Percentiles rank a stretch among this genome's conserved stretches.
These are phyloP conservation scores for Aphanomyces cochlioides DNA, from an alignment of 352 stramenopile species.

Conservation along the genomic window DNA sequence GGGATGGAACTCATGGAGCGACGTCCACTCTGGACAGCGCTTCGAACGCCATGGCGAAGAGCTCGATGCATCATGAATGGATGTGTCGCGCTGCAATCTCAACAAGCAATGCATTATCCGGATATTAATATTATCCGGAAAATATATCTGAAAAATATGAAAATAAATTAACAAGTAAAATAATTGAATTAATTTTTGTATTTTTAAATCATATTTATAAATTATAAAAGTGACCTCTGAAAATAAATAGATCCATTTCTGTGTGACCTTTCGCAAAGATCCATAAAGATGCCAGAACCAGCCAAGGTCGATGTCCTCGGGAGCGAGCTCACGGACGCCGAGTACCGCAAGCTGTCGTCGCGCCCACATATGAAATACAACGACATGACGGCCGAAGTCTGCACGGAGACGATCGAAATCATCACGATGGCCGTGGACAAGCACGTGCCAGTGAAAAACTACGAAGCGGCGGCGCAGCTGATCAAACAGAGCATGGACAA, in stretches of 20 bases:
- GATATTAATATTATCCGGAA: too few relatives aligned
- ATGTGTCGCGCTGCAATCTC: too few relatives aligned
- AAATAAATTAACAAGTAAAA: too few relatives aligned
- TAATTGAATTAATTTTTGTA: too few relatives aligned
- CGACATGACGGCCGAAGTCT: constrained; percentile 92
- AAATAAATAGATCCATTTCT: not conserved
- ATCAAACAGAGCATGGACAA: constrained; percentile 98
- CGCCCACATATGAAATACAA: constrained; percentile 77
- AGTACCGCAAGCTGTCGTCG: constrained; percentile 84
- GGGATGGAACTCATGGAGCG: constrained; percentile 29
- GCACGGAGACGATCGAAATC: constrained; percentile 93
- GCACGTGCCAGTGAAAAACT: constrained; percentile 91
- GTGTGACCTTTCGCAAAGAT: constrained; percentile 38
- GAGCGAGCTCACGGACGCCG: constrained; percentile 59
- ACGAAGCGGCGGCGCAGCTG: constrained; percentile 87
- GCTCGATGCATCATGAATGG: not conserved
- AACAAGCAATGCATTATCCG: too few relatives aligned
- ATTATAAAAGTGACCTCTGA: too few relatives aligned
- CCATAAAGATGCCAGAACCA: constrained; percentile 49
- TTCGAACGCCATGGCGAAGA: not conserved
- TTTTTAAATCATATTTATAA: too few relatives aligned
- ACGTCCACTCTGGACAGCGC: not conserved
- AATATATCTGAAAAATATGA: too few relatives aligned
- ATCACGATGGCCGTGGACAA: constrained; percentile 97
- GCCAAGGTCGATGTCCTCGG: constrained; percentile 39